These are phyloP conservation scores for Allomyces arbusculus DNA, from an alignment of 192 early-diverging fungal genomes.

Conservation along the genomic window DNA sequence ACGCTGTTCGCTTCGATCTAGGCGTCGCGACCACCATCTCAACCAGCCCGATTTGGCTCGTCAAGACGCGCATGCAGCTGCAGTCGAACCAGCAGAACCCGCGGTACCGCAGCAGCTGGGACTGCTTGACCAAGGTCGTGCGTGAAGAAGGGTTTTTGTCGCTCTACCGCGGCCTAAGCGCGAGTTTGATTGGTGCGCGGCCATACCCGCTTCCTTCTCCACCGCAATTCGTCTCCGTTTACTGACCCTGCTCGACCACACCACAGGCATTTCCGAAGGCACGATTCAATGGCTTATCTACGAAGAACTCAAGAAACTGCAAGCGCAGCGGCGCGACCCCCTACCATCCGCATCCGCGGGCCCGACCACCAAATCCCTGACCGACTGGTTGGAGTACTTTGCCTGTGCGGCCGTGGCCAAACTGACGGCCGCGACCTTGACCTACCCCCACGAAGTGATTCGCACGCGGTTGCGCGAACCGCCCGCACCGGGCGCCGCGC, in stretches of 20 bases:
- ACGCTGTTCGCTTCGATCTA: background rate
- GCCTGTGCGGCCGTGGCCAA: constrained; percentile 68
- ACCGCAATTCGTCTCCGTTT: background rate
- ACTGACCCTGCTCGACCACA: background rate
- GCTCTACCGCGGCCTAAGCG: constrained; percentile 77
- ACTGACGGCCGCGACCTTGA: constrained; percentile 59
- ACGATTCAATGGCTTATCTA: constrained; percentile 93
- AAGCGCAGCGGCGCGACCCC: background rate
- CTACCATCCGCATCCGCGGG: background rate
- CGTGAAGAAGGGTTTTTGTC: constrained; percentile 61
- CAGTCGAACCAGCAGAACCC: constrained; percentile 17
- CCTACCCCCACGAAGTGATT: constrained; percentile 86
- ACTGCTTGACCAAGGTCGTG: constrained; percentile 47
- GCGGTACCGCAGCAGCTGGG: constrained; percentile 54
- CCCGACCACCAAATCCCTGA: background rate
- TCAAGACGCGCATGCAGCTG: constrained; percentile 90
- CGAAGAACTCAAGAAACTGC: constrained; percentile 59
- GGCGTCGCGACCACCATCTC: constrained; percentile 50
- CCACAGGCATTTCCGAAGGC: constrained; percentile 57
- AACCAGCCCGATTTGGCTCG: constrained; percentile 96
- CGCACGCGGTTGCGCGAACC: constrained; percentile 1
- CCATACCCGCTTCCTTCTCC: background rate
- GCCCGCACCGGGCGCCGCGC: constrained; percentile 24
- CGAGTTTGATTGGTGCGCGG: constrained; percentile 52
- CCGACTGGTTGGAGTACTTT: constrained; percentile 65